Evolutionary conservation across 441 rosid species (phyloP), one percentile per base, ranked within the genome.

Genomic region (Aquilaria agallochum): DNA sequence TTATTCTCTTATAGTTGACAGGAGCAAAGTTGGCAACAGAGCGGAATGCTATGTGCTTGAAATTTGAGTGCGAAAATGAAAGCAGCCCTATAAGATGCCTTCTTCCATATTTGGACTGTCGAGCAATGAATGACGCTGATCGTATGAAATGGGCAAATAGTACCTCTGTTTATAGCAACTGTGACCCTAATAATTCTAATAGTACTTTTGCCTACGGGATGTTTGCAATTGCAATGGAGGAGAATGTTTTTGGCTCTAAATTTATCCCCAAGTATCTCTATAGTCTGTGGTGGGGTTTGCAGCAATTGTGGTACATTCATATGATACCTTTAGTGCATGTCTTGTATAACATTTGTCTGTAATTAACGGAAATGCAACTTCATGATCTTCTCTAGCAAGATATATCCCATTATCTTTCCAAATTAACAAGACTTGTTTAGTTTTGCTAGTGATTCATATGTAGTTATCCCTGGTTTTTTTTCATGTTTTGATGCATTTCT

Each of bases 231-330:
- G 92, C 92, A 14, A 68, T 93, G 65, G 60, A 75, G 2, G 78
- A 81, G 55, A 71, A 78, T 4, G 89, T 88, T 2, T 65, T 85
- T 11, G 76, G 96, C 52, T 81, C 88, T 0, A 68, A 64, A 0
- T 88, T 93, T 65, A 57, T 81, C 31, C 78, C 76, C 78, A 93
- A 90, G 63, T 90, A 88, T 62, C 79, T 90, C 62, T 90, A 88
- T 63, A 86, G 95, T 73, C 80, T 90, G 0, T 90, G 96, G 98
- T 93, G 89, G 85, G 96, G 98, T 8, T 74, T 93, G 64, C 97
- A 87, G 80, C 81, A 85, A 68, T 73, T 90, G 78, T 90, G 97
- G 98, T 87, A 82, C 40, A 34, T 20, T 20, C 20, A 20, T 20
- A 20, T 20, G 20, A 20, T 44, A 58, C 31, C 40, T 59, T 58